Conservation (phyloP, 768 basidiomycete genomes). For the Suillus lakei region DNA sequence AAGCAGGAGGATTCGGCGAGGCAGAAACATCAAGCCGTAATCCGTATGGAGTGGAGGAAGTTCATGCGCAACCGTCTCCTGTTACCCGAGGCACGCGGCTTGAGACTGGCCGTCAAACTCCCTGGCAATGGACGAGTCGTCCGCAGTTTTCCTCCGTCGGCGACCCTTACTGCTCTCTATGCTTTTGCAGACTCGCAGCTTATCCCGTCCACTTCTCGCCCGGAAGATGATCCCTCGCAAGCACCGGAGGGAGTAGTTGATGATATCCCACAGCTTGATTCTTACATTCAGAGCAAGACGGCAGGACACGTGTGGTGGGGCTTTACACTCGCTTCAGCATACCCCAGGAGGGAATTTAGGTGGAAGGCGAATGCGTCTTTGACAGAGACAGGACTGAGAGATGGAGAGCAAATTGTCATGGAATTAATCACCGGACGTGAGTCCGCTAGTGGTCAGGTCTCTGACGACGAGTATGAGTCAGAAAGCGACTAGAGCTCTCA, state of each 20-base stretch:
- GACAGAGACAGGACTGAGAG: constrained; percentile 51
- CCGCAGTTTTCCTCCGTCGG: constrained; percentile 52
- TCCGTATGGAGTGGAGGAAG: constrained; percentile 57
- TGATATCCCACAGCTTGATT: constrained; percentile 42
- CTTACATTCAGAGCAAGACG: constrained; percentile 35
- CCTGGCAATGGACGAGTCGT: constrained; percentile 62
- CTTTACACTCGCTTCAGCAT: constrained; percentile 71
- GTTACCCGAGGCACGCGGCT: constrained; percentile 31
- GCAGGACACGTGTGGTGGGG: constrained; percentile 62
- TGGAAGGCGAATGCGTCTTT: constrained; percentile 50
- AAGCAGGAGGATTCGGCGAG: constrained; percentile 44
- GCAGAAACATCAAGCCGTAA: constrained; percentile 37
- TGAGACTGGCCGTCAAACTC: constrained; percentile 59
- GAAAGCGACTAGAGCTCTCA: constrained; percentile 43
- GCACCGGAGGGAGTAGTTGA: constrained; percentile 43
- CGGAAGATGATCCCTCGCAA: constrained; percentile 45
- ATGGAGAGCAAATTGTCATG: constrained; percentile 68
- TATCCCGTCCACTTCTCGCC: constrained; percentile 44
- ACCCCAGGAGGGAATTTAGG: constrained; percentile 68
- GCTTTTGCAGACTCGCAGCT: constrained; percentile 71
- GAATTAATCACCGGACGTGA: constrained; percentile 41
- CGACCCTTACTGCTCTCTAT: constrained; percentile 68
- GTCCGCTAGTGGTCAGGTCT: constrained; percentile 30
- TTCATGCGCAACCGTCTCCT: constrained; percentile 60
- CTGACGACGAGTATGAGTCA: constrained; percentile 61